Percentiles rank a stretch among this genome's conserved stretches.
These are phyloP conservation scores for Bruguiera parviflora DNA, from an alignment of 345 rosid genomes.

Conservation along the genomic window DNA sequence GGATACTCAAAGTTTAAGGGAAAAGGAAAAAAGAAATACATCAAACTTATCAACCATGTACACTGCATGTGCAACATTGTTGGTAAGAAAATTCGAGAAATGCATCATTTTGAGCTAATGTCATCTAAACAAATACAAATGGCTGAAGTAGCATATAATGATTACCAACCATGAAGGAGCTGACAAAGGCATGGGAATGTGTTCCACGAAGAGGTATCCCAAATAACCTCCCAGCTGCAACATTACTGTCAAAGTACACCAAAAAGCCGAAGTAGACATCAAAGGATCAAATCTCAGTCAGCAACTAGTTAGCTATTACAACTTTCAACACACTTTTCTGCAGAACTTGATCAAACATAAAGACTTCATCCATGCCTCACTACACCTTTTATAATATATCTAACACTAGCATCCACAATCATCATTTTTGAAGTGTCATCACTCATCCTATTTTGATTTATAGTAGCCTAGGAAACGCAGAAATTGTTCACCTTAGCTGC, in stretches of 20 bases:
- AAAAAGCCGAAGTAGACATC: conserved; percentile 11
- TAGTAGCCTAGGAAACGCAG: too few relatives aligned
- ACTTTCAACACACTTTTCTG: too few relatives aligned
- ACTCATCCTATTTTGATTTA: too few relatives aligned
- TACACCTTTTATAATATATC: too few relatives aligned
- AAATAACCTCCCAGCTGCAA: conserved; percentile 84
- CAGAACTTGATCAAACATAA: too few relatives aligned
- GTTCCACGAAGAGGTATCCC: conserved; percentile 97
- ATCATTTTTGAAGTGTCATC: too few relatives aligned
- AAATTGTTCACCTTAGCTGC: too few relatives aligned
- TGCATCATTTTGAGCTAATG: background rate
- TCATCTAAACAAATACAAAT: background rate
- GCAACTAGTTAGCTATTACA: background rate
- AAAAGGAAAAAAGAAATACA: too few relatives aligned
- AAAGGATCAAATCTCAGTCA: conserved; percentile 10
- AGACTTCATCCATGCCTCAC: too few relatives aligned
- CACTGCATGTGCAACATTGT: too few relatives aligned
- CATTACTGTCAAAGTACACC: conserved; percentile 55
- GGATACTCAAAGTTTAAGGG: background rate
- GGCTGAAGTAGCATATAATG: background rate
- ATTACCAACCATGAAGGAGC: conserved; percentile 85
- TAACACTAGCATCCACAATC: too few relatives aligned
- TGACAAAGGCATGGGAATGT: conserved; percentile 98
- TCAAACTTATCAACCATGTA: too few relatives aligned
- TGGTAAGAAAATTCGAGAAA: background rate